Percentiles rank a stretch among this genome's conserved stretches.
Evolutionary conservation across 192 early-diverging fungal genomes (phyloP).

Genomic region (Linnemannia exigua): DNA sequence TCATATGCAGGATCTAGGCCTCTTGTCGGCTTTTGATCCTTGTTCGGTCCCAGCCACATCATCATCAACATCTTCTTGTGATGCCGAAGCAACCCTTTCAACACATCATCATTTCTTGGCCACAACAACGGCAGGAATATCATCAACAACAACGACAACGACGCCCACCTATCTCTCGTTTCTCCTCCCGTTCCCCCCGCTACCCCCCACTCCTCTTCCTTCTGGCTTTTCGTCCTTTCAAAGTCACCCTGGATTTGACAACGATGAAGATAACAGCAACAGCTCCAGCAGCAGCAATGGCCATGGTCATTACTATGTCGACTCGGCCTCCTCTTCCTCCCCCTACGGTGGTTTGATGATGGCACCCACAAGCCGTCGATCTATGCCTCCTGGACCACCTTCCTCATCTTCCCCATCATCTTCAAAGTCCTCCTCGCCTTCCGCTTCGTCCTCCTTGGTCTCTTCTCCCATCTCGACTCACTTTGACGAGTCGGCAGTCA

Average conservation of each 20-base stretch:
- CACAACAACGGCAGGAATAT: not conserved
- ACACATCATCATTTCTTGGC: not conserved
- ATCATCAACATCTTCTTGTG: not conserved
- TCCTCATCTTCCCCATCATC: constrained; percentile 13
- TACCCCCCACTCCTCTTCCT: not conserved
- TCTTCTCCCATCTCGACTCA: constrained; percentile 24
- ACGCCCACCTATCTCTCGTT: not conserved
- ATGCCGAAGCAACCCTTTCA: not conserved
- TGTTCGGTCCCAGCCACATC: not conserved
- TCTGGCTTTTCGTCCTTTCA: not conserved
- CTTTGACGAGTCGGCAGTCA: constrained; percentile 4
- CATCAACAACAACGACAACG: not conserved
- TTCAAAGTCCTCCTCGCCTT: constrained; percentile 25
- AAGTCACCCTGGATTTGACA: not conserved
- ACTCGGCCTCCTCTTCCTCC: not conserved
- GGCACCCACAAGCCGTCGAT: not conserved
- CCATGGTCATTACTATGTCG: not conserved
- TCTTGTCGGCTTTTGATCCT: not conserved
- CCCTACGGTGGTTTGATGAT: not conserved
- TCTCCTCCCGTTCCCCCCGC: not conserved
- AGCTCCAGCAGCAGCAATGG: not conserved
- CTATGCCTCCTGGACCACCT: not conserved
- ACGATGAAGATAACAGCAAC: not conserved
- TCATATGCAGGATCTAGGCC: constrained; percentile 3
- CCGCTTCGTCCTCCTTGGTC: constrained; percentile 18